Percentiles rank a stretch among this genome's conserved stretches.
Conservation (phyloP, 2,329 filamentous ascomycete genomes). For the Monilinia vaccinii-corymbosi region DNA sequence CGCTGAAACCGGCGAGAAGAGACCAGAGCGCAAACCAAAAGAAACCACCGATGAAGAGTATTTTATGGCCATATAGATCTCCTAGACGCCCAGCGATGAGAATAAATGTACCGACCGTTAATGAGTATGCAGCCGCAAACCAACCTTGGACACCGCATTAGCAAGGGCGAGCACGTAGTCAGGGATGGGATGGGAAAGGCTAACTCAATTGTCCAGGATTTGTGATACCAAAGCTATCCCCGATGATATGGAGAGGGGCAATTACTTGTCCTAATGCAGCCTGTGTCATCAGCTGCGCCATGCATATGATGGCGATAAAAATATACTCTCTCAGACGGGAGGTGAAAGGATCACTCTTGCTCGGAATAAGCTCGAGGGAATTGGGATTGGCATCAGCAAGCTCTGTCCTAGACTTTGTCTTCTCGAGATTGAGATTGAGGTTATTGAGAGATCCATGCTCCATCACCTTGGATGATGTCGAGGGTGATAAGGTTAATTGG, state of each 20-base stretch:
- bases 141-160: constrained; percentile 32
- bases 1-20: constrained; percentile 25
- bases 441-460: background rate
- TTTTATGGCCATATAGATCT: constrained; percentile 43
- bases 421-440: background rate
- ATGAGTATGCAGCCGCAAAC: constrained; percentile 48
- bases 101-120: constrained; percentile 47
- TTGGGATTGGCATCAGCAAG: background rate
- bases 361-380: constrained; percentile 11
- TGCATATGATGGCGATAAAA: constrained; percentile 37
- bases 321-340: constrained; percentile 28
- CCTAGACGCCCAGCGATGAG: constrained; percentile 43
- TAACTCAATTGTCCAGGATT: constrained; percentile 34
- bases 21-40: constrained; percentile 26
- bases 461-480: background rate
- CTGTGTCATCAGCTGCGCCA: constrained; percentile 40
- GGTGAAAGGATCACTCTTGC: constrained; percentile 5
- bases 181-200: background rate
- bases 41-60: constrained; percentile 39
- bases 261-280: constrained; percentile 40
- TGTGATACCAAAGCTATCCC: constrained; percentile 36
- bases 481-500: background rate
- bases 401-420: background rate
- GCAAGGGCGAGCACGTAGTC: background rate
- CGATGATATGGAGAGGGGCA: constrained; percentile 40